Conservation (phyloP, 2,329 filamentous ascomycete species). For the Chalaropsis thielavioides region DNA sequence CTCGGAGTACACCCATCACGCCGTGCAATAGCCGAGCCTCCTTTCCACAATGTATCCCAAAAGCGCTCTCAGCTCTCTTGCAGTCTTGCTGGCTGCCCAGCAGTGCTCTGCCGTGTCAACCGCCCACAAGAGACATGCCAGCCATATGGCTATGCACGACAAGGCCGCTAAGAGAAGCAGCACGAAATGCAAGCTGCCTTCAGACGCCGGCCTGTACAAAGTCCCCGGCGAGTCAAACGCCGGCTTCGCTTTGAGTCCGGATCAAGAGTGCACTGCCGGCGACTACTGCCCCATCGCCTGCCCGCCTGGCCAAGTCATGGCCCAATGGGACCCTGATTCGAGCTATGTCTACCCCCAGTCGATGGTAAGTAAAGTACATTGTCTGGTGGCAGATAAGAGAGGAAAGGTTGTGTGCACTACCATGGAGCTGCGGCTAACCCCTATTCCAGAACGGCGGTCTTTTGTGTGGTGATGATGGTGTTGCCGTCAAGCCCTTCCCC, state of each 20-base stretch:
- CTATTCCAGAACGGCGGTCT: conserved; percentile 51
- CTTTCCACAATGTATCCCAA: conserved; percentile 20
- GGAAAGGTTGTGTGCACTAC: conserved; percentile 6
- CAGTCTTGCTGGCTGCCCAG: conserved; percentile 19
- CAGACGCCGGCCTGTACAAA: conserved; percentile 48
- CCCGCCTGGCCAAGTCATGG: conserved; percentile 59
- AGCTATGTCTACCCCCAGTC: conserved; percentile 55
- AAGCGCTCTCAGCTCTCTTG: conserved; percentile 22
- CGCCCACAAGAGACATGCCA: conserved; percentile 7
- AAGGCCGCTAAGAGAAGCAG: conserved; percentile 18
- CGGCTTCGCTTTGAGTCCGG: conserved; percentile 68
- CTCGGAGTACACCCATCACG: not conserved
- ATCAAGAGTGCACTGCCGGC: conserved; percentile 52
- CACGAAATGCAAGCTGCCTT: conserved; percentile 47
- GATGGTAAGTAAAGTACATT: conserved; percentile 41
- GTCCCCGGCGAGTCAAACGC: conserved; percentile 50
- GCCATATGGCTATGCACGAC: conserved; percentile 13
- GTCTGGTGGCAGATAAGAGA: not conserved
- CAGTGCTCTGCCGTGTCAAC: conserved; percentile 10
- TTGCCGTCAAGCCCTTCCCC: conserved; percentile 54
- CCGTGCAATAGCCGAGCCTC: not conserved
- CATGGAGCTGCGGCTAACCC: not conserved
- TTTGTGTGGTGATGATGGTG: conserved; percentile 52
- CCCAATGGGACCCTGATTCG: conserved; percentile 62
- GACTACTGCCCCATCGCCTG: conserved; percentile 66